Evolutionary conservation across 2,329 filamentous ascomycete species (phyloP).

Genomic region (Cercospora berteroae): DNA sequence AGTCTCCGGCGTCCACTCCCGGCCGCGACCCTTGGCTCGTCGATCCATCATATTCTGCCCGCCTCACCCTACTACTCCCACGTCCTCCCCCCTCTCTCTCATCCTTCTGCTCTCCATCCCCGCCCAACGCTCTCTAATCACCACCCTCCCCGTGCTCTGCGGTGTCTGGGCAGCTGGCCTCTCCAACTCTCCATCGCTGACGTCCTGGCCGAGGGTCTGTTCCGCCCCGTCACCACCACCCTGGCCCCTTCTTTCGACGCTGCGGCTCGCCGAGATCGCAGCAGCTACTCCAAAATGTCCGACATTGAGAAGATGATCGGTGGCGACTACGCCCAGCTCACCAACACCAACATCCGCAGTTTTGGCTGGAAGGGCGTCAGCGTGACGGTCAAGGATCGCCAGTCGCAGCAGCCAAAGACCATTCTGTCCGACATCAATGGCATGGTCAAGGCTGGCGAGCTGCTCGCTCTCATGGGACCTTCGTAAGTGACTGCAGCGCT

Average conservation of each 20-base stretch:
- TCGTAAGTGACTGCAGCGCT: slow-evolving; percentile 42
- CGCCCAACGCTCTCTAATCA: not conserved
- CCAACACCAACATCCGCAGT: slow-evolving; percentile 62
- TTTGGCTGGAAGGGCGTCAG: slow-evolving; percentile 67
- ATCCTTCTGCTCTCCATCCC: not conserved
- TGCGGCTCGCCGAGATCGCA: slow-evolving; percentile 32
- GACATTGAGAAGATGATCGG: slow-evolving; percentile 50
- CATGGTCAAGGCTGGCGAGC: slow-evolving; percentile 65
- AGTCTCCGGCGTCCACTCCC: slow-evolving; percentile 6
- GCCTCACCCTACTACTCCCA: not conserved
- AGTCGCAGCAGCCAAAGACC: slow-evolving; percentile 60
- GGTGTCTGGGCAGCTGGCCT: slow-evolving; percentile 5
- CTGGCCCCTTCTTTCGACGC: slow-evolving; percentile 25
- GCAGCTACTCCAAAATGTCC: slow-evolving; percentile 40
- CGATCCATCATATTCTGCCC: not conserved
- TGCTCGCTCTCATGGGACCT: slow-evolving; percentile 80
- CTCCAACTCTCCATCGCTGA: not conserved
- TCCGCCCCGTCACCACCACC: slow-evolving; percentile 18
- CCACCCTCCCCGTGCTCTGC: not conserved
- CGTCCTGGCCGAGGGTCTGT: not conserved
- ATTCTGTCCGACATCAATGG: slow-evolving; percentile 65
- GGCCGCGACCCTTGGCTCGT: not conserved
- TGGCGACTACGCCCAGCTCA: slow-evolving; percentile 53
- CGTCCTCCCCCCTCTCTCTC: not conserved
- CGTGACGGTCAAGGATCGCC: slow-evolving; percentile 70